A percentile compares a stretch with the other conserved stretches of the same genome.
These are phyloP conservation scores for Penicillium lagena DNA, from an alignment of 495 filamentous ascomycete species.

Conservation along the genomic window DNA sequence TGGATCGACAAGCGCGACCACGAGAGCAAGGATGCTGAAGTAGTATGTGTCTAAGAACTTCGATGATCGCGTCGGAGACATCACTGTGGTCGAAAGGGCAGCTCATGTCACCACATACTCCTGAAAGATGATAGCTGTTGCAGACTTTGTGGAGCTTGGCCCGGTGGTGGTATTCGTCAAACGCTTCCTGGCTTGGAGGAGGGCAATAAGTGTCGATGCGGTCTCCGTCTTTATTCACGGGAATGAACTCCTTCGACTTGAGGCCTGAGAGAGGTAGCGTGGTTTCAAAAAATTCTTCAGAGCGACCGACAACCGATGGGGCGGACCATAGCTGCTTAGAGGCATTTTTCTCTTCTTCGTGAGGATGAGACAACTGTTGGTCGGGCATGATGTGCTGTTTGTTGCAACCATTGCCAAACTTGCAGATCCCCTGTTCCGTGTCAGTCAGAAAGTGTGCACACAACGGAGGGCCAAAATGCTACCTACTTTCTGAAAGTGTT, in stretches of 20 bases:
- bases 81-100: conserved; percentile 36
- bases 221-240: conserved; percentile 39
- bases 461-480: neutral
- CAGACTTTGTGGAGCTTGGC: conserved; percentile 33
- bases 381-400: conserved; percentile 31
- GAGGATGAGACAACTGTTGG: conserved; percentile 16
- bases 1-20: conserved; percentile 27
- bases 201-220: conserved; percentile 33
- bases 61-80: conserved; percentile 21
- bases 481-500: conserved; percentile 38
- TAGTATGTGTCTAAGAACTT: conserved; percentile 31
- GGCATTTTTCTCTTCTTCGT: conserved; percentile 6
- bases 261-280: conserved; percentile 16
- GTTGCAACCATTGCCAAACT: conserved; percentile 29
- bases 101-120: conserved; percentile 26
- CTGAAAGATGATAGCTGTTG: conserved; percentile 36
- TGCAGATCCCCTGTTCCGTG: conserved; percentile 28
- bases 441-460: conserved; percentile 1
- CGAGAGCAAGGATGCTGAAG: conserved; percentile 30
- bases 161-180: conserved; percentile 26
- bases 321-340: conserved; percentile 12
- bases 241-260: conserved; percentile 25
- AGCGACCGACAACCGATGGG: conserved; percentile 12
- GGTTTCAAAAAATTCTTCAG: conserved; percentile 17
- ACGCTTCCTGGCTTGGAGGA: conserved; percentile 17